Evolutionary conservation across 345 rosid genomes (phyloP), one percentile per base, ranked within the genome.

Genomic region (Gossypium stocksii): DNA sequence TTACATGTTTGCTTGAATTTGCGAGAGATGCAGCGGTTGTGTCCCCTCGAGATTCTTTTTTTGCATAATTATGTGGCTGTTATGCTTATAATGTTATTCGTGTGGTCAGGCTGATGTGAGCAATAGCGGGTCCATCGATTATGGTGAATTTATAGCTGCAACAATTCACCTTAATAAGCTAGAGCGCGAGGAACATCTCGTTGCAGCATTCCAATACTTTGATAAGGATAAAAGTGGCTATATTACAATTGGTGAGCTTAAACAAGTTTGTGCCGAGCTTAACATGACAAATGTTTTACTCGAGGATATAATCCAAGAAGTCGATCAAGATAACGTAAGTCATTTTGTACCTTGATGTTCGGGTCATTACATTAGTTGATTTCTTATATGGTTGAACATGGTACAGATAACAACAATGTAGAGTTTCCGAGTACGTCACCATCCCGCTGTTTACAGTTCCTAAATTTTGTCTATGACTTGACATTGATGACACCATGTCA

Each of bases 111-210:
- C 99, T 73, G 98, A 95, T 81, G 91, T 95, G 77, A 98, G 93
- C 85, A 95, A 95, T 80, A 95, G 96, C 63, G 98, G 99, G 64
- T 91, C 98, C 74, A 95, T 95, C 41, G 98, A 95, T 73, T 95
- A 95, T 65, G 93, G 96, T 20, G 98, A 95, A 79, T 95, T 95
- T 80, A 91, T 95, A 72, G 99, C 98, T 75, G 99, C 99, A 45
- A 95, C 96, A 20, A 87, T 93, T 78, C 99, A 95, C 80, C 87
- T 93, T 64, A 95, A 93, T 81, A 95, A 95, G 78, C 79, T 95
- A 82, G 99, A 95, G 76, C 91, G 99, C 0, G 98, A 95, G 83
- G 98, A 95, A 74, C 97, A 95, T 89, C 99, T 95, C 15, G 91
- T 95, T 66, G 94, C 98, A 23, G 99, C 99, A 75, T 93, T 95